Evolutionary conservation across 1,284 basidiomycete genomes (phyloP).

Genomic region (Cutaneotrichosporon cyanovorans): DNA sequence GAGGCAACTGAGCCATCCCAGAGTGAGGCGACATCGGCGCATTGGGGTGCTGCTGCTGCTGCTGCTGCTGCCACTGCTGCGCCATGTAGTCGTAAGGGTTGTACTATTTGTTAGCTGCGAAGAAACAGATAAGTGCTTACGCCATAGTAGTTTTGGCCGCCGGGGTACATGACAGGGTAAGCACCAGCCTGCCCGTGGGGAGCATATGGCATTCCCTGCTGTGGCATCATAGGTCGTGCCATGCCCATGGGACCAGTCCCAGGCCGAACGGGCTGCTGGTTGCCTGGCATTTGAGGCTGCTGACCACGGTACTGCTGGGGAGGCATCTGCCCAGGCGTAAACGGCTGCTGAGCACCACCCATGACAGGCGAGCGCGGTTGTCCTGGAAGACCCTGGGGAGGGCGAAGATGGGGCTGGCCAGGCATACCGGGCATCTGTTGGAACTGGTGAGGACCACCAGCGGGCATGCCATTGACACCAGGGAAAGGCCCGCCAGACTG

Average conservation of each 20-base stretch:
- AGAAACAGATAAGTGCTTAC: conserved; percentile 21
- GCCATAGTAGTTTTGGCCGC: conserved; percentile 26
- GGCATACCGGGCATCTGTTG: conserved; percentile 16
- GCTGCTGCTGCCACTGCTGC: conserved; percentile 24
- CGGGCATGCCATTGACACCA: conserved; percentile 24
- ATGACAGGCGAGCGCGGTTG: conserved; percentile 32
- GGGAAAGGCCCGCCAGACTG: conserved; percentile 25
- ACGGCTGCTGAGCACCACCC: conserved; percentile 17
- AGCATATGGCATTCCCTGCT: conserved; percentile 23
- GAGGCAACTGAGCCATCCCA: conserved; percentile 23
- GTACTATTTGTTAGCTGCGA: conserved; percentile 4
- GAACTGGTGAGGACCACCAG: conserved; percentile 11
- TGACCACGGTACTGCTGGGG: conserved; percentile 27
- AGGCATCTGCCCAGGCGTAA: conserved; percentile 8
- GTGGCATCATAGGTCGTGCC: conserved; percentile 15
- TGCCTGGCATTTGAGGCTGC: conserved; percentile 16
- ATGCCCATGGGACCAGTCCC: conserved; percentile 9
- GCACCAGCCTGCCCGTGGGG: conserved; percentile 24
- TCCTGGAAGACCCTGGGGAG: conserved; percentile 22
- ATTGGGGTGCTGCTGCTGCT: conserved; percentile 20
- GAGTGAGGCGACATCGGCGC: conserved; percentile 34
- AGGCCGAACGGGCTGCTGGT: conserved; percentile 14
- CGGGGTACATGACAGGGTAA: conserved; percentile 33
- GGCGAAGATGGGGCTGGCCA: conserved; percentile 24
- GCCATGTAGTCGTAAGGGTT: conserved; percentile 6